A percentile compares a stretch with the other conserved stretches of the same genome.
phyloP scores from a whole-genome alignment of 805 yeast genomes.

The Candida pseudofarinosa region DNA sequence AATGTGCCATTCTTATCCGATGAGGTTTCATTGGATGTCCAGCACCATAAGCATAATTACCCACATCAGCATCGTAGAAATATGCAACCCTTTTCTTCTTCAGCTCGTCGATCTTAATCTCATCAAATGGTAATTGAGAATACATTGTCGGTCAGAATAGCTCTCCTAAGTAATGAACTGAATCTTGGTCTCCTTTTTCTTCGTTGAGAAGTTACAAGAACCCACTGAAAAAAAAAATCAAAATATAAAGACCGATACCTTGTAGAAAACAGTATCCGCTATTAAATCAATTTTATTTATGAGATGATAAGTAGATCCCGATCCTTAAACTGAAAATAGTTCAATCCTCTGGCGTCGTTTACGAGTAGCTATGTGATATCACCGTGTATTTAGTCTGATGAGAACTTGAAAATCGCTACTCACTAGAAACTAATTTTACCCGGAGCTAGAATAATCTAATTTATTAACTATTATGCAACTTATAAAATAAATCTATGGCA shows the following conservation, averaged over 20 bases:
- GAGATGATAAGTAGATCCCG: not conserved
- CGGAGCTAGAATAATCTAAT: not conserved
- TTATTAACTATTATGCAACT: not conserved
- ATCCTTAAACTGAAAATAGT: not conserved
- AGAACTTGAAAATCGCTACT: not conserved
- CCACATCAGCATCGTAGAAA: slow-evolving; percentile 72
- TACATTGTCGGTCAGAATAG: slow-evolving; percentile 22
- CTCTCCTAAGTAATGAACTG: not conserved
- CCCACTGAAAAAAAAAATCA: not conserved
- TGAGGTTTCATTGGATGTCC: slow-evolving; percentile 99
- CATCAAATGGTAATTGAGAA: slow-evolving; percentile 43
- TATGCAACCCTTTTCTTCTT: slow-evolving; percentile 42
- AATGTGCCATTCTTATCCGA: slow-evolving; percentile 97
- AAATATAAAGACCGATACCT: not conserved
- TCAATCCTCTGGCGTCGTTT: not conserved
- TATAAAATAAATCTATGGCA: not conserved
- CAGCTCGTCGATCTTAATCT: slow-evolving; percentile 36
- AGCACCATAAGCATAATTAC: slow-evolving; percentile 96
- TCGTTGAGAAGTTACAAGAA: not conserved
- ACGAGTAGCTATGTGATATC: not conserved
- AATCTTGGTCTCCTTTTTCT: not conserved
- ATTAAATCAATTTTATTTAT: not conserved
- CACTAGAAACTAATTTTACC: not conserved
- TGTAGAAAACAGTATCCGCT: not conserved
- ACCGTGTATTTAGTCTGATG: not conserved